Evolutionary conservation across 1,284 basidiomycete genomes (phyloP), one percentile per base, ranked within the genome.

Genomic region (Fomitiporia mediterranea): DNA sequence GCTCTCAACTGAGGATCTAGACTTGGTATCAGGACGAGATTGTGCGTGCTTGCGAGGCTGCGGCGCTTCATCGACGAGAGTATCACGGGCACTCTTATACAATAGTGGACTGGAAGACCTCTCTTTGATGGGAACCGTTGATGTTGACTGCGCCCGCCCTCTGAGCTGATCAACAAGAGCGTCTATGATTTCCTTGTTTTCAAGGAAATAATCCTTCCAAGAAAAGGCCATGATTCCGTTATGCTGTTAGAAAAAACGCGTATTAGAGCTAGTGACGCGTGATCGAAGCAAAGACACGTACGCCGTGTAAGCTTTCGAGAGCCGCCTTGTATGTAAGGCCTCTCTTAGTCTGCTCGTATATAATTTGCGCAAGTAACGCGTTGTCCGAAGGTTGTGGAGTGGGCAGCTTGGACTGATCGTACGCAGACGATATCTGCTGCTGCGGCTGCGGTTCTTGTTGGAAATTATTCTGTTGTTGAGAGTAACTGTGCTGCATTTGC

Each of bases 191-290:
- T 75, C 71, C 53, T 78, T 80, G 63, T 88, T 74, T 56, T 87
- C 85, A 15, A 88, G 74, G 61, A 83, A 87, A 63, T 86, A 85
- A 62, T 87, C 85, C 63, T 85, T 87, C 84, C 84, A 87, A 23
- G 83, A 60, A 57, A 69, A 70, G 17, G 73, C 69, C 15, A 71
- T 66, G 46, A 78, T 74, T n/a, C 74, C 72, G 44, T 77, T 75
- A 42, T 74, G 67, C 75, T 77, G 44, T 25, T 44, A 8, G 23
- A 11, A 17, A 55, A 65, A 64, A 72, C 75, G 43, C 30, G 27
- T 34, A 13, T 38, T 1, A 37, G 46, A 52, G 53, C 27, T 40
- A 43, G 56, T 5, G n/a, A n/a, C n/a, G n/a, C n/a, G n/a, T 19
- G 30, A 23, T 34, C 52, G 55, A 51, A 53, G 35, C 56, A 51